Conservation (phyloP, 257 asterid species). For the Rehmannia glutinosa region DNA sequence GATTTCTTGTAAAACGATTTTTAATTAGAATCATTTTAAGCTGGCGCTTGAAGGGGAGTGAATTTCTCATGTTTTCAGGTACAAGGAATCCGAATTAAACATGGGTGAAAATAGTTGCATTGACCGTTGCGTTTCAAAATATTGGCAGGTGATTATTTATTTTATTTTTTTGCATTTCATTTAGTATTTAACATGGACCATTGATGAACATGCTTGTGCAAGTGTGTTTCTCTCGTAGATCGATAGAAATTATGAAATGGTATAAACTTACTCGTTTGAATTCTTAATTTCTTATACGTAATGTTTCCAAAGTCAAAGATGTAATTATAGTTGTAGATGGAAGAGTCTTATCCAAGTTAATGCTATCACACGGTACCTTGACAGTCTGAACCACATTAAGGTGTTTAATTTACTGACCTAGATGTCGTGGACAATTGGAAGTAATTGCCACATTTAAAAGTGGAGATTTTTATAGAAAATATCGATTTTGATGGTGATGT, state of each 20-base stretch:
- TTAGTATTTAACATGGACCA: neutral
- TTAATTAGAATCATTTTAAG: neutral
- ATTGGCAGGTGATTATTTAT: constrained; percentile 45
- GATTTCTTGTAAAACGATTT: neutral
- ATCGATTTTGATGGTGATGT: no score
- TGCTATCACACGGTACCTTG: neutral
- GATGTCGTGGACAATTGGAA: neutral
- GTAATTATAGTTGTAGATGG: neutral
- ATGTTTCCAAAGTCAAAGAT: neutral
- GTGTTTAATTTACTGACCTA: neutral
- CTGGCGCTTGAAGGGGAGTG: neutral
- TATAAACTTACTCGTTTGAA: neutral
- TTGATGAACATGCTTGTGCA: neutral
- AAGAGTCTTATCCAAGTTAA: neutral
- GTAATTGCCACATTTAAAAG: neutral
- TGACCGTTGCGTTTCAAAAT: constrained; percentile 87
- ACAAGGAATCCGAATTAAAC: constrained; percentile 85
- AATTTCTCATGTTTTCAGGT: constrained; percentile 32
- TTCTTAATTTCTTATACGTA: neutral
- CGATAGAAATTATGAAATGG: neutral
- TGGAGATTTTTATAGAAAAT: no score
- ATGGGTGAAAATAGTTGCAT: constrained; percentile 93
- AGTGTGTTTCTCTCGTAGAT: neutral
- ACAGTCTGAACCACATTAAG: neutral
- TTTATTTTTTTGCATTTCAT: neutral